Base-by-base conservation (phyloP, 495 filamentous ascomycete species). In the Astrothelium macrocarpum region DNA sequence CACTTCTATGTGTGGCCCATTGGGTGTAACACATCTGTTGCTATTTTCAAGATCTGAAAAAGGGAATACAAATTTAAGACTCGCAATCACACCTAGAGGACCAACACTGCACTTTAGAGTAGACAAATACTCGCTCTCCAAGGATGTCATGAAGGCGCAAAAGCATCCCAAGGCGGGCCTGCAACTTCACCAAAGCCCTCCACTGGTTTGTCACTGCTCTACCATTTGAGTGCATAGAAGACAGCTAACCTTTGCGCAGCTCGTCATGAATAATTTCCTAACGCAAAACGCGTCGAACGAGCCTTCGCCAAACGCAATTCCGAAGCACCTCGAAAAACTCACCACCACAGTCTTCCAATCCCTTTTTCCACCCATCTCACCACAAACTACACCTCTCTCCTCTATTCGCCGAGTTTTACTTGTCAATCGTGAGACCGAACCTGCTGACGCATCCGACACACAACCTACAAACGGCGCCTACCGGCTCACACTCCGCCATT, bases 181-280 rank as follows among this genome's bases (percentile, higher is more conserved):
- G 49, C 49, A 56, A 29, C 20, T 56, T 28, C 49, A 56, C 85
- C 78, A 85, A 58, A 88, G 84, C 29, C 82, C 93, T 1, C 93
- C 93, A 59, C 77, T 97, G 72, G 84, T 87, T 82, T 61, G 75
- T 63, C 53, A 49, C 16, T 56, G 5, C 25, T 29, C 12, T 7
- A n/a, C 7, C 25, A 26, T 10, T 56, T 5, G 11, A 28, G 56
- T 18, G 20, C 53, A 29, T 46, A 58, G 49, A 32, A 34, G 34
- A 53, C 69, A 62, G 45, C 53, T 62, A 42, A 62, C 36, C 32
- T 68, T 65, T 32, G 42, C 67, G n/a, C 59, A 87, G 84, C 82
- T 98, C 20, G 95, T 98, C 62, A 97, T 98, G 94, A 99, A 99
- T 77, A 96, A 96, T 72, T 96, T 99, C 76, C 83, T 81, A 36